Evolutionary conservation across 2,329 filamentous ascomycete species (phyloP), one percentile per base, ranked within the genome.

Genomic region (Lasiodiplodia sp.): DNA sequence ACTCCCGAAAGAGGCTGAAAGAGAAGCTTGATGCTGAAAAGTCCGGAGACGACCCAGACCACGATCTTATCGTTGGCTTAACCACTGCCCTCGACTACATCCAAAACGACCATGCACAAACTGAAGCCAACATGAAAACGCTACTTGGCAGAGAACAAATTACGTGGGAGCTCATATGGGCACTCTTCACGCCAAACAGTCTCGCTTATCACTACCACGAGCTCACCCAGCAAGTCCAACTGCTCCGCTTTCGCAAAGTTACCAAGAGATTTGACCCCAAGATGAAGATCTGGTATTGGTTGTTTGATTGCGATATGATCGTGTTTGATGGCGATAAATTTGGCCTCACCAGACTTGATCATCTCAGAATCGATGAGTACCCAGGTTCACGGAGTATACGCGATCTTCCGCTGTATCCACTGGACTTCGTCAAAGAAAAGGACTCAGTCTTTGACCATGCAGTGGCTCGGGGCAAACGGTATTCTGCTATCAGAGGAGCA

Each of bases 151-250:
- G 51, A n/a, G 16, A 56, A 38, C 31, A 68, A n/a, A 68, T 63
- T n/a, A 68, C 38, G 8, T 68, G 57, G 44, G 49, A 55, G 16
- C 56, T 63, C 25, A 6, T 68, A 14, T 68, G 44, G 66, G 66
- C 66, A 2, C 28, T 68, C n/a, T 68, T 68, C 56, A 51, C 18
- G 7, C 66, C 66, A 40, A 62, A 62, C 31, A 21, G 25, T 10
- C n/a, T 62, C 7, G 51, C 56, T 12, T 62, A 62, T 38, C 40
- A 63, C 14, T 63, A 44, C 25, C 58, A 63, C 34, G 58, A 51
- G 38, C 37, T 63, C 23, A 63, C 58, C 0, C 38, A 63, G n/a
- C 58, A 63, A 7, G 8, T 28, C 12, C 58, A 63, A n/a, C 40
- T 63, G n/a, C 12, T 63, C 6, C 58, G 38, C 11, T 63, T 63